phyloP scores from a whole-genome alignment of 2,329 filamentous ascomycete species.

The Coniochaeta pulveracea region DNA sequence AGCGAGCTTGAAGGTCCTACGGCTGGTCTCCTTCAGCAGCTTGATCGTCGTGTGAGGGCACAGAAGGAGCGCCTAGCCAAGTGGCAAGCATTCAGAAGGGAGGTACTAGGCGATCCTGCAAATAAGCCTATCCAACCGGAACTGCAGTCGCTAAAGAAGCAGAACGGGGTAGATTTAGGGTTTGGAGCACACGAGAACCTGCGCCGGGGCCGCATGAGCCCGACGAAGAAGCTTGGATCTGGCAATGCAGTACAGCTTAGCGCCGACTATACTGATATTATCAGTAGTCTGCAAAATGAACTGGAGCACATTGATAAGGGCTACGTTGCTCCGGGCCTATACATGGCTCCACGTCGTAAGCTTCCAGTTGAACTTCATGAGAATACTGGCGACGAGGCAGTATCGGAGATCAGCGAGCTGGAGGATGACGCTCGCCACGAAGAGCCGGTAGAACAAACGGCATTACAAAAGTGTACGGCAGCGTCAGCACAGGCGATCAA shows the following conservation, averaged over 20 bases:
- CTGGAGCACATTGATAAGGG: slow-evolving; percentile 20
- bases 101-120: slow-evolving; percentile 25
- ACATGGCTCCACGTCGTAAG: background rate
- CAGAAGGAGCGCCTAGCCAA: slow-evolving; percentile 59
- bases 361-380: background rate
- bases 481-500: no score
- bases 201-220: slow-evolving; percentile 24
- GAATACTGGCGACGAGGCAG: slow-evolving; percentile 15
- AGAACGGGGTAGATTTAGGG: slow-evolving; percentile 38
- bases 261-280: slow-evolving; percentile 30
- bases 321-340: no score
- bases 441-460: no score
- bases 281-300: slow-evolving; percentile 29
- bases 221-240: slow-evolving; percentile 15
- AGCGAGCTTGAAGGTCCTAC: slow-evolving; percentile 40
- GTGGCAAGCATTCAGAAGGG: slow-evolving; percentile 59
- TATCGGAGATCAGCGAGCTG: slow-evolving; percentile 41
- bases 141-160: slow-evolving; percentile 11
- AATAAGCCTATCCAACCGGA: slow-evolving; percentile 13
- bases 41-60: slow-evolving; percentile 55
- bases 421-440: slow-evolving; percentile 28
- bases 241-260: slow-evolving; percentile 16
- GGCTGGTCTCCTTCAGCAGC: slow-evolving; percentile 52
- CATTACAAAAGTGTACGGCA: no score
- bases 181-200: slow-evolving; percentile 42